phyloP scores from a whole-genome alignment of 148 eudicot species.

The Pharnaceum exiguum region DNA sequence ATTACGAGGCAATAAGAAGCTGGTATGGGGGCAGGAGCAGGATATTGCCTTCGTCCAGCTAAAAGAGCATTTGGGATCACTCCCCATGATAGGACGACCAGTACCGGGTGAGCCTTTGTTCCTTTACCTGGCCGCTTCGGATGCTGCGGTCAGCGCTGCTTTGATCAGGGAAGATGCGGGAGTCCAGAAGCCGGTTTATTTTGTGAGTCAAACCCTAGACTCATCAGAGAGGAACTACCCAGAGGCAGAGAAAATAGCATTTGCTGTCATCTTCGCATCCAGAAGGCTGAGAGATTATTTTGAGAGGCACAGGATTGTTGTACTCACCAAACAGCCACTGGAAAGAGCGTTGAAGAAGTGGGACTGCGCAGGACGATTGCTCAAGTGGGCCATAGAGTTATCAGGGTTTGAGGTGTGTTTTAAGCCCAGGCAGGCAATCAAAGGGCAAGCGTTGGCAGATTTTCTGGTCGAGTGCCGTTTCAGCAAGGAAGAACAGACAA shows the following conservation, averaged over 20 bases:
- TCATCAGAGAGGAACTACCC: not conserved
- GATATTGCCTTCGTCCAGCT: not conserved
- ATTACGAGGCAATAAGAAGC: not conserved
- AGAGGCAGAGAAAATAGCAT: not conserved
- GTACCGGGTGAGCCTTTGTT: no score
- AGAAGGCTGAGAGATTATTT: not conserved
- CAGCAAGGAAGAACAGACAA: not conserved
- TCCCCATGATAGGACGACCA: no score
- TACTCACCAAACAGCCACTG: not conserved
- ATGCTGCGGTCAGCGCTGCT: no score
- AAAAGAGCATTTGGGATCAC: not conserved
- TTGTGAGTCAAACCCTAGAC: not conserved
- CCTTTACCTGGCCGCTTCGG: no score
- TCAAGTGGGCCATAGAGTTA: not conserved
- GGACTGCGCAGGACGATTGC: not conserved
- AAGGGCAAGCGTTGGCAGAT: not conserved
- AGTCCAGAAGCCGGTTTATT: no score
- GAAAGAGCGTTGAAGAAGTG: no score
- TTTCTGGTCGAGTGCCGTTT: not conserved
- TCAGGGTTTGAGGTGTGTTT: not conserved
- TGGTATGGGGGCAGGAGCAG: not conserved
- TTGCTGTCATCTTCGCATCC: not conserved
- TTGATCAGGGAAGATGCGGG: no score
- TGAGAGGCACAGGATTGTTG: not conserved
- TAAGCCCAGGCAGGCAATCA: not conserved